phyloP scores from a whole-genome alignment of 306 rosid species.

The Dryas octopetala region DNA sequence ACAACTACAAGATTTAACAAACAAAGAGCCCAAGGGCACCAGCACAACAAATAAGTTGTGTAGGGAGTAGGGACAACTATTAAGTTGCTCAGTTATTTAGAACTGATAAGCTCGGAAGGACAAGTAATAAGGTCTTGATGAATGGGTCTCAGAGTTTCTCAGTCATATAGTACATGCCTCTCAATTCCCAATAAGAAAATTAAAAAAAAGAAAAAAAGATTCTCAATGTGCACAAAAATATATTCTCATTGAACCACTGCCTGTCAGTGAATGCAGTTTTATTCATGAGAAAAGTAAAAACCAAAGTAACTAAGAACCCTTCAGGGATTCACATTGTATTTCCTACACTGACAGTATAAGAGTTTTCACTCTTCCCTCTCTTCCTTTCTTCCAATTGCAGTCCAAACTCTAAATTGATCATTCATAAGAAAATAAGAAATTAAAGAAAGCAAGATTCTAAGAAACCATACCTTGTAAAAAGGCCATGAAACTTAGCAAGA shows the following conservation, averaged over 20 bases:
- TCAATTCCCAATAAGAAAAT: background rate
- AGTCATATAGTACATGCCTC: background rate
- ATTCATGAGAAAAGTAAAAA: background rate
- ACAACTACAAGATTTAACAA: no score
- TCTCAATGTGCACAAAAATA: background rate
- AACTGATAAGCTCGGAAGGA: background rate
- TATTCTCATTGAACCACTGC: background rate
- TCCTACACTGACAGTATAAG: background rate
- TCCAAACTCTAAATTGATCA: background rate
- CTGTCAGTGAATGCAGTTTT: background rate
- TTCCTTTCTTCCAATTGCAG: background rate
- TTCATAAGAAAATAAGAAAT: background rate
- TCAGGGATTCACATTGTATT: background rate
- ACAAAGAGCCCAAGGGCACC: no score
- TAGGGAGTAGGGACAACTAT: no score
- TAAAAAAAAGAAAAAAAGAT: background rate
- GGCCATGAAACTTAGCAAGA: slow-evolving; percentile 50
- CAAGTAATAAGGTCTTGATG: background rate
- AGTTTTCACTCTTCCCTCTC: background rate
- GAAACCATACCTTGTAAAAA: slow-evolving; percentile 18
- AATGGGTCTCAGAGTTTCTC: background rate
- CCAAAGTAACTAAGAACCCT: background rate
- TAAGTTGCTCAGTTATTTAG: background rate
- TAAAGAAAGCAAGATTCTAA: background rate
- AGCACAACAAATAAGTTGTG: no score